These are phyloP conservation scores for Stemphylium vesicarium DNA, from an alignment of 2,329 filamentous ascomycete species.

Conservation along the genomic window DNA sequence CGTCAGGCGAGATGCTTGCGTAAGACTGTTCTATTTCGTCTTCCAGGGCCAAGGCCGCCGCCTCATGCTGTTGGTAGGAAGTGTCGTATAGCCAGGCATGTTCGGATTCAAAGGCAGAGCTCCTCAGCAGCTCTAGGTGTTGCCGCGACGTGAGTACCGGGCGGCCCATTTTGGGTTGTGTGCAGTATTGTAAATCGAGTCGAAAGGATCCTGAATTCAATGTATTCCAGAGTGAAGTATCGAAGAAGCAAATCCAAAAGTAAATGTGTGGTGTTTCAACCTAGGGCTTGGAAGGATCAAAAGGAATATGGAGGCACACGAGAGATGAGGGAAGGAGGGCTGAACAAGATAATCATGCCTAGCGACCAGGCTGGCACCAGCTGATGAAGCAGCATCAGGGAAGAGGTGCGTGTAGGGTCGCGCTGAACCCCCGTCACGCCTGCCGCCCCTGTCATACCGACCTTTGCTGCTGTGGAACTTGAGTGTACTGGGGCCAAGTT, in stretches of 20 bases:
- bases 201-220: not conserved
- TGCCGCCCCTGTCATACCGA: conserved; percentile 30
- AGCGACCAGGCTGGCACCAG: conserved; percentile 15
- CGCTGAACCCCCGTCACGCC: conserved; percentile 22
- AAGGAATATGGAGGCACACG: conserved; percentile 13
- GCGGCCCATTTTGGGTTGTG: conserved; percentile 34
- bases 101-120: conserved; percentile 47
- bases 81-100: conserved; percentile 48
- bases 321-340: conserved; percentile 16
- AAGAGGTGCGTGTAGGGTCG: conserved; percentile 18
- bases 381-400: conserved; percentile 27
- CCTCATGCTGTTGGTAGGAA: conserved; percentile 45
- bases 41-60: conserved; percentile 43
- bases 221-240: conserved; percentile 1
- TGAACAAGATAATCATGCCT: conserved; percentile 15
- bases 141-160: conserved; percentile 34
- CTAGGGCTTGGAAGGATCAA: not conserved
- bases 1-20: conserved; percentile 44
- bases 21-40: conserved; percentile 42
- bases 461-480: conserved; percentile 28
- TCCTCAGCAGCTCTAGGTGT: conserved; percentile 44
- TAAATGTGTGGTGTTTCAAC: conserved; percentile 6
- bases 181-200: not conserved
- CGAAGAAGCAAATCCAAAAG: conserved; percentile 1
- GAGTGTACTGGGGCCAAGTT: conserved; percentile 28